These are phyloP conservation scores for Coemansia sp. DNA, from an alignment of 192 early-diverging fungal genomes.

Conservation along the genomic window DNA sequence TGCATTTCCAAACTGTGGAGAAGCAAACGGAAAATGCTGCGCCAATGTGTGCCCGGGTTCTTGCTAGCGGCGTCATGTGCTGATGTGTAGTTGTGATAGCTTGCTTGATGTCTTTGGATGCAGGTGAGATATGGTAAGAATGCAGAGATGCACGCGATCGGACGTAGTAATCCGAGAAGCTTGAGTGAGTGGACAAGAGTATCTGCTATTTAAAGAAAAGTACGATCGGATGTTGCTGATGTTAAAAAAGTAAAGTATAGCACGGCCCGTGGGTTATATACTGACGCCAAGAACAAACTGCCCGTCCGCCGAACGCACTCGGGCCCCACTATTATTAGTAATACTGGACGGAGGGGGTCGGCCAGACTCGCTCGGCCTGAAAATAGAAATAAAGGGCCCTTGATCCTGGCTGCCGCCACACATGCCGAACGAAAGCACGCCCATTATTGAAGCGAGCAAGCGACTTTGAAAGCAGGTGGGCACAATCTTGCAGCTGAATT, in stretches of 20 bases:
- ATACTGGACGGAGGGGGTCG: constrained; percentile 6
- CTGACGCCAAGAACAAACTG: constrained; percentile 20
- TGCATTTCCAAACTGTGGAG: constrained; percentile 49
- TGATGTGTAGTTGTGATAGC: background rate
- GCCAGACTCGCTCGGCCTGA: constrained; percentile 7
- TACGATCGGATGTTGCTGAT: background rate
- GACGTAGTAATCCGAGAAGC: background rate
- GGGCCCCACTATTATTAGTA: constrained; percentile 26
- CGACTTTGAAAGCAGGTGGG: background rate
- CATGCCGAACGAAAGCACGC: background rate
- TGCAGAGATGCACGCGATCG: constrained; percentile 20
- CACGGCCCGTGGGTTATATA: constrained; percentile 18
- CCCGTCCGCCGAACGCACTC: constrained; percentile 5
- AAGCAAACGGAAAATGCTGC: constrained; percentile 10
- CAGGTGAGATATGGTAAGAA: background rate
- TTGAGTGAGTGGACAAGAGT: background rate
- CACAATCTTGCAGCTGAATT: constrained; percentile 7
- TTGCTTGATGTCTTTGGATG: constrained; percentile 7
- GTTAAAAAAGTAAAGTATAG: background rate
- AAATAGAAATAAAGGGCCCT: constrained; percentile 20
- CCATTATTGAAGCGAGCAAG: background rate
- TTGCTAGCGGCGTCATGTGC: constrained; percentile 14
- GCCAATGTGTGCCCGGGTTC: background rate
- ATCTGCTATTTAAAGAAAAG: constrained; percentile 8
- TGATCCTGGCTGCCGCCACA: constrained; percentile 14